A percentile compares a stretch with the other conserved stretches of the same genome.
Conservation (phyloP, 495 filamentous ascomycete species). For the Melanomma pulvis-pyrius region DNA sequence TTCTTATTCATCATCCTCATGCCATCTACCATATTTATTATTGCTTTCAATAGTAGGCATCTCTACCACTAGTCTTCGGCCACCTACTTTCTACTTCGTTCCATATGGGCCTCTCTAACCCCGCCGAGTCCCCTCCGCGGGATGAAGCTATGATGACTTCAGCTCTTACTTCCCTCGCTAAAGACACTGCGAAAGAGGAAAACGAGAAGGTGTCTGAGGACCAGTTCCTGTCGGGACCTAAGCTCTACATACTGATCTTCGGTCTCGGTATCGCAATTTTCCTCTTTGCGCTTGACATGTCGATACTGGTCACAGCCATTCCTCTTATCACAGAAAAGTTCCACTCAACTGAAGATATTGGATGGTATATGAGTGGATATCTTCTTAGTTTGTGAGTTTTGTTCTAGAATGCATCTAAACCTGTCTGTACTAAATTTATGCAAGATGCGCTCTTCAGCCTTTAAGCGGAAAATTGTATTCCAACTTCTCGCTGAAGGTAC, state of each 20-base stretch:
- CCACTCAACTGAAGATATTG: constrained; percentile 70
- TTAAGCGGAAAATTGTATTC: constrained; percentile 26
- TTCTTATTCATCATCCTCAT: no score
- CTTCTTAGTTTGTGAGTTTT: constrained; percentile 21
- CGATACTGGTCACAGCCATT: constrained; percentile 56
- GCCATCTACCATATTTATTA: no score
- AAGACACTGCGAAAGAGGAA: not conserved
- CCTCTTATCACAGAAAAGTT: constrained; percentile 80
- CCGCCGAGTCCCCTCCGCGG: not conserved
- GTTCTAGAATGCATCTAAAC: not conserved
- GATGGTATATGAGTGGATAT: constrained; percentile 62
- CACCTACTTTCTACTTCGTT: not conserved
- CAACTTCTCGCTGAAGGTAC: constrained; percentile 26
- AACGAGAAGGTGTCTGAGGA: constrained; percentile 10
- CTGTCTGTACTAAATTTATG: not conserved
- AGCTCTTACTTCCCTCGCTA: not conserved
- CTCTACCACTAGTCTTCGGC: not conserved
- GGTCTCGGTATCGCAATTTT: constrained; percentile 22
- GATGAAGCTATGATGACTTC: not conserved
- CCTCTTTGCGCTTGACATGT: constrained; percentile 30
- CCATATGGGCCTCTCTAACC: not conserved
- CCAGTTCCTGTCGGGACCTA: constrained; percentile 22
- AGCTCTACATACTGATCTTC: constrained; percentile 24
- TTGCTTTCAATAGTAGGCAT: no score
- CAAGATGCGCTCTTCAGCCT: constrained; percentile 25